A percentile compares a stretch with the other conserved stretches of the same genome.
Conservation (phyloP, 1,139 yeast genomes). For the Zygosaccharomyces pseudobailii region DNA sequence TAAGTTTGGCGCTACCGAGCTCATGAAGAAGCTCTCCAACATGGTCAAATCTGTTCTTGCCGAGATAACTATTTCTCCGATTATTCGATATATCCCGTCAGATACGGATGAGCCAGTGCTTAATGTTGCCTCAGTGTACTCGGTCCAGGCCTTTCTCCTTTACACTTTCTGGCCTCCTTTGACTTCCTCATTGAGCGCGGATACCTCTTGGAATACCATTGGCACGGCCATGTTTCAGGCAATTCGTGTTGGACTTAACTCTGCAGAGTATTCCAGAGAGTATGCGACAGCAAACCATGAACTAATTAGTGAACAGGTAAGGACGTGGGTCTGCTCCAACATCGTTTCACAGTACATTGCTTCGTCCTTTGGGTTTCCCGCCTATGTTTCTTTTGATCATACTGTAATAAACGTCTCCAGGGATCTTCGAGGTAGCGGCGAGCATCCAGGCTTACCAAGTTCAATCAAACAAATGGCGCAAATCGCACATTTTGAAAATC, state of each 20-base stretch:
- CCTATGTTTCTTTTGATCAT: conserved; percentile 80
- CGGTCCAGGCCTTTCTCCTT: conserved; percentile 86
- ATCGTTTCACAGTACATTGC: conserved; percentile 86
- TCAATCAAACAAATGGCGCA: conserved; percentile 70
- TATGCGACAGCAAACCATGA: conserved; percentile 44
- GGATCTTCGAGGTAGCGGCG: conserved; percentile 8
- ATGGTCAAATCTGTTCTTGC: conserved; percentile 72
- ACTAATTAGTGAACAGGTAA: conserved; percentile 67
- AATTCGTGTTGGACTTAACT: conserved; percentile 81
- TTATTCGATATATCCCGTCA: conserved; percentile 72
- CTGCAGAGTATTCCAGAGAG: conserved; percentile 58
- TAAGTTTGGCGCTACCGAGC: conserved; percentile 35
- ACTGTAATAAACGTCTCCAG: conserved; percentile 47
- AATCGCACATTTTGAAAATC: conserved; percentile 81
- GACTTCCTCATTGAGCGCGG: conserved; percentile 90
- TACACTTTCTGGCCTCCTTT: conserved; percentile 95
- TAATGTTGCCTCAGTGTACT: conserved; percentile 88
- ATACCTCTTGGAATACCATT: conserved; percentile 90
- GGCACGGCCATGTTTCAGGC: conserved; percentile 93
- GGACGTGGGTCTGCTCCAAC: conserved; percentile 93
- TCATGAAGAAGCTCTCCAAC: conserved; percentile 56
- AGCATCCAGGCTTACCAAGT: conserved; percentile 42
- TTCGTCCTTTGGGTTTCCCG: conserved; percentile 90
- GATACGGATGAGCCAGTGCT: conserved; percentile 73
- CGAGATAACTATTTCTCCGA: conserved; percentile 85